Evolutionary conservation across 2,329 filamentous ascomycete species (phyloP), one percentile per base, ranked within the genome.

Genomic region (Venturia oleaginea): DNA sequence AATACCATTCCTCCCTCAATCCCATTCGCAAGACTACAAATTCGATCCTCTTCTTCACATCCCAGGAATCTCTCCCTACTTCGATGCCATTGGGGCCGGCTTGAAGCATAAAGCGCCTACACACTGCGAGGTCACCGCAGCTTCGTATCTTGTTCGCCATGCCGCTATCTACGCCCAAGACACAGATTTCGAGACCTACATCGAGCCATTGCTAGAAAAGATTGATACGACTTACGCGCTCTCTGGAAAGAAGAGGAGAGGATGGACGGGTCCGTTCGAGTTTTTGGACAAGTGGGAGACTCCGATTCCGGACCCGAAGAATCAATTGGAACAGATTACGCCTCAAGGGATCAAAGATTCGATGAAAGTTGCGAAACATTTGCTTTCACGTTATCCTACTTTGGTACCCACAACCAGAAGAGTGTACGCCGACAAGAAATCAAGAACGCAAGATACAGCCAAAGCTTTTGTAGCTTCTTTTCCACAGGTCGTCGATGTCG

Each of bases 101-200:
- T 63, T 67, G 19, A 60, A 63, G 24, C 77, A 82, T 66, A 78
- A 82, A 64, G 80, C 81, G 30, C 77, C 75, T 1, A 66, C 75
- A 7, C 78, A 81, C 11, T 85, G 83, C 71, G 78, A 76, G 0
- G 74, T 80, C 1, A 78, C 76, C 0, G 77, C 79, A 34, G 82
- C 82, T 0, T 81, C 82, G 2, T 85, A 85, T 70, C 75, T 85
- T 0, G 77, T 81, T 19, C 82, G 83, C n/a, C 83, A 85, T 68
- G 83, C 83, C 0, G 83, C 83, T 42, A 85, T 85, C 64, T 84
- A 84, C 68, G 81, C 81, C 67, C 85, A 85, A 67, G 83, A 85
- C 68, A 82, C 80, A 65, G 83, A 86, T 69, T 84, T 80, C 60
- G 81, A 84, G 67, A 75, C 77, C 46, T 85, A 84, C 68, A 82